Evolutionary conservation across 2,329 filamentous ascomycete genomes (phyloP).

Genomic region (Calonectria multiphialidica): DNA sequence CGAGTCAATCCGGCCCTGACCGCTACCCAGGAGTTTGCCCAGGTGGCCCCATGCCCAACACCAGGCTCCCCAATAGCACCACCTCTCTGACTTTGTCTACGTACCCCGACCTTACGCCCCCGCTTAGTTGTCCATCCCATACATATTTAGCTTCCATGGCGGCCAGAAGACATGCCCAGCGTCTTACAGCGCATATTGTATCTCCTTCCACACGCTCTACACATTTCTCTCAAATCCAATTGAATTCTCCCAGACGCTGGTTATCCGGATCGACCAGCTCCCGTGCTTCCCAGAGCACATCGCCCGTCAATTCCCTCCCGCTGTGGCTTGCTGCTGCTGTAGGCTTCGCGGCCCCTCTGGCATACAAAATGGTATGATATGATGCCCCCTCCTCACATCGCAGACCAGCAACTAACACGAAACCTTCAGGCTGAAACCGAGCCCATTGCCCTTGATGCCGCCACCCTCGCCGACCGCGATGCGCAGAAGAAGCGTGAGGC

Average conservation of each 20-base stretch:
- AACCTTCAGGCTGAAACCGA: slow-evolving; percentile 54
- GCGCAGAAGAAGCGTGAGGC: slow-evolving; percentile 80
- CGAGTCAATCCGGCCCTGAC: slow-evolving; percentile 40
- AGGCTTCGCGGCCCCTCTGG: slow-evolving; percentile 63
- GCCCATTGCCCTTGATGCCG: slow-evolving; percentile 66
- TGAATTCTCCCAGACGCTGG: slow-evolving; percentile 40
- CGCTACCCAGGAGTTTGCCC: slow-evolving; percentile 32
- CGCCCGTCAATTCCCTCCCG: slow-evolving; percentile 33
- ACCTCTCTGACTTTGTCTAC: slow-evolving; percentile 34
- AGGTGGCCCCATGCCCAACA: slow-evolving; percentile 39
- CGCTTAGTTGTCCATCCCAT: slow-evolving; percentile 10
- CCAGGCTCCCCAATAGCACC: slow-evolving; percentile 32
- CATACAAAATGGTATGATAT: slow-evolving; percentile 69
- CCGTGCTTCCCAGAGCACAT: slow-evolving; percentile 33
- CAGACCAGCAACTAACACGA: slow-evolving; percentile 29
- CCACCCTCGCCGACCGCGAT: slow-evolving; percentile 88
- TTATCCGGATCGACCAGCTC: slow-evolving; percentile 40
- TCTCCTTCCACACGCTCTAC: slow-evolving; percentile 39
- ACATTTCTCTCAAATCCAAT: slow-evolving; percentile 42
- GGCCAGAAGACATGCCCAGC: slow-evolving; percentile 45
- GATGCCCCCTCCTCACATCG: not conserved
- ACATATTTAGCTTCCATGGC: slow-evolving; percentile 46
- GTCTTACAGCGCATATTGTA: slow-evolving; percentile 45
- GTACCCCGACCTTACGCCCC: slow-evolving; percentile 14
- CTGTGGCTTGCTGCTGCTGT: slow-evolving; percentile 57